Percentiles rank a stretch among this genome's conserved stretches.
These are phyloP conservation scores for Phytophthora cryptogea DNA, from an alignment of 352 stramenopile genomes.

Conservation along the genomic window DNA sequence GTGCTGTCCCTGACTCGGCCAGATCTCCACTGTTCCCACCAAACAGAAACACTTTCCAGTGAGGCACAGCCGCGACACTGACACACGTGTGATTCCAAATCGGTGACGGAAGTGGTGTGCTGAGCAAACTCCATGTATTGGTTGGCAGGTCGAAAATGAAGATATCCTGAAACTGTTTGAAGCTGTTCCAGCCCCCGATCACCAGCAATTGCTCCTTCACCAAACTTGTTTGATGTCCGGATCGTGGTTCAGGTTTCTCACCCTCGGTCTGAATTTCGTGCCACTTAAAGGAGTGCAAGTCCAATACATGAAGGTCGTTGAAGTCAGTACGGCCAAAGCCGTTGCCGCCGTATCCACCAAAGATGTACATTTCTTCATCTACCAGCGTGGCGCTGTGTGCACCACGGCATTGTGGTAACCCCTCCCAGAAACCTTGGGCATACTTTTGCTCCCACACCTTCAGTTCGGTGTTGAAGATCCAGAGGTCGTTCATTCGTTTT, in stretches of 20 bases:
- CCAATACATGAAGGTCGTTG: constrained; percentile 93
- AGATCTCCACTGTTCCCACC: constrained; percentile 96
- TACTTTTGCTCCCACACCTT: constrained; percentile 94
- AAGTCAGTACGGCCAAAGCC: constrained; percentile 95
- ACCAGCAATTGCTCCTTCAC: constrained; percentile 93
- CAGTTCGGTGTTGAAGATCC: constrained; percentile 94
- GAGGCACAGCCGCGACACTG: constrained; percentile 93
- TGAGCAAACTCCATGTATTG: constrained; percentile 83
- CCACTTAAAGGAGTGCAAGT: constrained; percentile 93
- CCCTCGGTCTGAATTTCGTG: constrained; percentile 85
- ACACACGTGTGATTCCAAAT: constrained; percentile 96
- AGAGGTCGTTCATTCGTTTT: constrained; percentile 96
- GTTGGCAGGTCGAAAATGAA: constrained; percentile 92
- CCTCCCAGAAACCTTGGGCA: constrained; percentile 87
- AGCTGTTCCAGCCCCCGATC: constrained; percentile 95
- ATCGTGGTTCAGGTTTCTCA: constrained; percentile 91
- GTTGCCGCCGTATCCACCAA: constrained; percentile 96
- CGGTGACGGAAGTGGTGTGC: constrained; percentile 56
- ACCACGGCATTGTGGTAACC: constrained; percentile 89
- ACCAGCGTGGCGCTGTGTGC: constrained; percentile 91
- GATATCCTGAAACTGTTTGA: constrained; percentile 96
- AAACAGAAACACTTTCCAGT: constrained; percentile 98
- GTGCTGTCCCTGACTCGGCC: constrained; percentile 79
- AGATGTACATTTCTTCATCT: constrained; percentile 92
- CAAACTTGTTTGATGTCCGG: constrained; percentile 92